Percentiles rank a stretch among this genome's conserved stretches.
Conservation (phyloP, 2,329 filamentous ascomycete genomes). For the Sporothrix protearum region DNA sequence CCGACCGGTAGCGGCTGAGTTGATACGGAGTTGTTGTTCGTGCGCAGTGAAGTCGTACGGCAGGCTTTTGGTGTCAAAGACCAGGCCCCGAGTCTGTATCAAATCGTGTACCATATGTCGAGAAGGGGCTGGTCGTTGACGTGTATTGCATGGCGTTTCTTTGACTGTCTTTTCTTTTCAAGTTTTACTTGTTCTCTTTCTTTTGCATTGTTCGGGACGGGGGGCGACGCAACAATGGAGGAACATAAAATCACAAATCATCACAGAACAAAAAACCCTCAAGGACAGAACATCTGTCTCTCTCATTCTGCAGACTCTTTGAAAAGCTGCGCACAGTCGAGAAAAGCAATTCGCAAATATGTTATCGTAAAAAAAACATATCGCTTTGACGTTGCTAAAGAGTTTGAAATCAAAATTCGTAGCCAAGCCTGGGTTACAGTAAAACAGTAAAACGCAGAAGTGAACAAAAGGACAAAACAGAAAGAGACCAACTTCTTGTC, state of each 20-base stretch:
- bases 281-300: neutral
- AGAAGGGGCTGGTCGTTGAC: neutral
- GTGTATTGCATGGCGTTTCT: slow-evolving; percentile 14
- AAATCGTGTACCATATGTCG: slow-evolving; percentile 10
- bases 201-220: neutral
- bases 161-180: neutral
- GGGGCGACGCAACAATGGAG: neutral
- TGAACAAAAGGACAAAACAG: neutral
- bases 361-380: neutral
- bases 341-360: too few relatives aligned
- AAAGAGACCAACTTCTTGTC: neutral
- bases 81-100: neutral
- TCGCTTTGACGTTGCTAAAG: neutral
- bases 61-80: neutral
- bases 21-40: neutral
- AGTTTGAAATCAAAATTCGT: neutral
- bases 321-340: neutral
- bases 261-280: neutral
- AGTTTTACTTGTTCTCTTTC: neutral
- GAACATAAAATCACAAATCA: neutral
- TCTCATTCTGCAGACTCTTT: neutral
- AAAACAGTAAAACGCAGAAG: too few relatives aligned
- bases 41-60: neutral
- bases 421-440: neutral
- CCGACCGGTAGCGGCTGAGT: slow-evolving; percentile 19